A percentile compares a stretch with the other conserved stretches of the same genome.
Evolutionary conservation across 257 asterid genomes (phyloP).

Genomic region (Schizonepeta tenuifolia): DNA sequence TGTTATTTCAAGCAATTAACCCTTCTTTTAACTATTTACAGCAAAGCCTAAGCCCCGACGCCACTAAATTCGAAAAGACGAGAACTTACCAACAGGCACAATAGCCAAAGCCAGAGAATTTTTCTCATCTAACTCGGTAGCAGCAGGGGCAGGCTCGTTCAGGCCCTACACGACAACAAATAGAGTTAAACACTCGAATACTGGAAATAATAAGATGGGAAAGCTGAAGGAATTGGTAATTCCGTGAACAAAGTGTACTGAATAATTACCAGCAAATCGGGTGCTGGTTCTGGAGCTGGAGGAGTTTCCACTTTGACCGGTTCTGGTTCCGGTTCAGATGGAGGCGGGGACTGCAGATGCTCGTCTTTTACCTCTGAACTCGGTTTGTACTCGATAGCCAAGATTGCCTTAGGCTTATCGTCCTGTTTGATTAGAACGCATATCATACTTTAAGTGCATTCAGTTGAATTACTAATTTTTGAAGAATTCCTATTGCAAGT

Average conservation of each 20-base stretch:
- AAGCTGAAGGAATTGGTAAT: neutral
- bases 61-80: neutral
- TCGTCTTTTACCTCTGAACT: constrained; percentile 67
- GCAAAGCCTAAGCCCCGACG: neutral
- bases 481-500: too few species aligned
- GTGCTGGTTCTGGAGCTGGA: constrained; percentile 57
- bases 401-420: constrained; percentile 66
- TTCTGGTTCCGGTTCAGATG: constrained; percentile 54
- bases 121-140: constrained; percentile 79
- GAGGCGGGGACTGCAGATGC: constrained; percentile 53
- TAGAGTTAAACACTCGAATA: constrained; percentile 3
- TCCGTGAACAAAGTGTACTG: neutral
- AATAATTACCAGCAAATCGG: constrained; percentile 72
- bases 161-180: constrained; percentile 56
- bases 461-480: constrained; percentile 12
- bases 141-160: constrained; percentile 73
- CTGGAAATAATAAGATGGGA: constrained; percentile 2
- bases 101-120: constrained; percentile 94
- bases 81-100: constrained; percentile 76
- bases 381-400: constrained; percentile 84
- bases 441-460: neutral
- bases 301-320: constrained; percentile 67
- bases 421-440: constrained; percentile 39
- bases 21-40: neutral
- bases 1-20: neutral